Conservation (phyloP, 2,329 filamentous ascomycete genomes). For the Sporothrix euskadiensis region DNA sequence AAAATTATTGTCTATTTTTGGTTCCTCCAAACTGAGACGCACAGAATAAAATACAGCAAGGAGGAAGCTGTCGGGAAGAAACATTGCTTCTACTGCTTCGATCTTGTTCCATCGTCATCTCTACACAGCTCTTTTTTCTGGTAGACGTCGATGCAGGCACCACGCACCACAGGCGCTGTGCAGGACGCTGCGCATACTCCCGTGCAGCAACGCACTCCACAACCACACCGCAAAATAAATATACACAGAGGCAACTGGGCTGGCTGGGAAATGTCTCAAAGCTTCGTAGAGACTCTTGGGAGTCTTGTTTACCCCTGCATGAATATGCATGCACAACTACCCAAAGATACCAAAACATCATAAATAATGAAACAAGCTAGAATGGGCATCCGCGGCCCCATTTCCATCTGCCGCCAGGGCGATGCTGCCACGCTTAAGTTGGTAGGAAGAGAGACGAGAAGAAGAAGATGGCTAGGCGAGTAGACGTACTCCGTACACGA, state of each 20-base stretch:
- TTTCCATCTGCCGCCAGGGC: not conserved
- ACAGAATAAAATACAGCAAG: not conserved
- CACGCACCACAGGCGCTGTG: not conserved
- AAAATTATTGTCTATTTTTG: not conserved
- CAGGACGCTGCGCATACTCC: not conserved
- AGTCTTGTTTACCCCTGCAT: constrained; percentile 10
- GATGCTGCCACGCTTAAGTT: constrained; percentile 2
- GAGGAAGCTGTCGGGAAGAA: not conserved
- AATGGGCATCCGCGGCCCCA: not conserved
- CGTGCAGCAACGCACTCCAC: not conserved
- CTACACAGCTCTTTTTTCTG: not conserved
- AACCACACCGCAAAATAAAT: constrained; percentile 6
- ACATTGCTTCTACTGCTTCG: not conserved
- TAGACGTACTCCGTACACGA: not conserved
- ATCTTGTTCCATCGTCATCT: not conserved
- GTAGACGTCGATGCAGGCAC: constrained; percentile 12
- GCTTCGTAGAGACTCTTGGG: not conserved
- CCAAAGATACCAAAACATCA: not conserved
- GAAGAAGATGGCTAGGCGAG: not conserved
- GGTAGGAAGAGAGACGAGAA: not conserved
- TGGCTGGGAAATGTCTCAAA: not conserved
- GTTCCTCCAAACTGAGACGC: not conserved
- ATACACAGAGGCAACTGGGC: not conserved
- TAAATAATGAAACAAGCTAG: constrained; percentile 14
- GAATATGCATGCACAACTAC: not conserved